Conservation (phyloP, 441 rosid genomes). For the Pelargonium australe region DNA sequence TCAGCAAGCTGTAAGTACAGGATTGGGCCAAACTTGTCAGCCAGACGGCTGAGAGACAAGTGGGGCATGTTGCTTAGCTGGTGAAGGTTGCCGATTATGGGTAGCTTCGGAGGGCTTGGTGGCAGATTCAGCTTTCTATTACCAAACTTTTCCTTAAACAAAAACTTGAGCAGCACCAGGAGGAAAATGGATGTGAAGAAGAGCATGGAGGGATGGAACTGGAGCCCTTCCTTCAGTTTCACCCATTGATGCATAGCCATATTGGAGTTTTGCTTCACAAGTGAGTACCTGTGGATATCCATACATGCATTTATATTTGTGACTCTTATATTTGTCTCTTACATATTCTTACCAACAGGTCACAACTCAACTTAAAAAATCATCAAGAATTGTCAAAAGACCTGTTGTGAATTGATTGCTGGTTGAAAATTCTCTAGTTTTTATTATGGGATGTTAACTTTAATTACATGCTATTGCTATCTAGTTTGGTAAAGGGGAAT, state of each 20-base stretch:
- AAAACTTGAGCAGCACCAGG: slow-evolving; percentile 15
- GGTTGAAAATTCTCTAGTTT: too few relatives aligned
- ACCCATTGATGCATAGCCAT: slow-evolving; percentile 26
- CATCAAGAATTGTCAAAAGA: too few relatives aligned
- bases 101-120: slow-evolving; percentile 45
- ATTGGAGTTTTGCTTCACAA: slow-evolving; percentile 15
- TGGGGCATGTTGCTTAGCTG: slow-evolving; percentile 38
- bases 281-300: too few relatives aligned
- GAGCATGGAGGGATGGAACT: slow-evolving; percentile 11
- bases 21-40: slow-evolving; percentile 38
- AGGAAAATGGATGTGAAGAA: slow-evolving; percentile 24
- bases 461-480: too few relatives aligned
- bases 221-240: slow-evolving; percentile 17
- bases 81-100: slow-evolving; percentile 53
- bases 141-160: slow-evolving; percentile 11
- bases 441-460: too few relatives aligned
- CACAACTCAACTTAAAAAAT: too few relatives aligned
- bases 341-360: too few relatives aligned
- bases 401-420: too few relatives aligned
- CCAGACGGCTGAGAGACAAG: slow-evolving; percentile 30
- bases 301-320: too few relatives aligned
- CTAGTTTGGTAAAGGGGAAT: too few relatives aligned
- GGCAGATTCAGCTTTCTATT: slow-evolving; percentile 35
- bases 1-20: slow-evolving; percentile 37
- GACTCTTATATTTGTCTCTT: too few relatives aligned